Evolutionary conservation across 2,329 filamentous ascomycete species (phyloP).

Genomic region (Exophiala lecanii-corni): DNA sequence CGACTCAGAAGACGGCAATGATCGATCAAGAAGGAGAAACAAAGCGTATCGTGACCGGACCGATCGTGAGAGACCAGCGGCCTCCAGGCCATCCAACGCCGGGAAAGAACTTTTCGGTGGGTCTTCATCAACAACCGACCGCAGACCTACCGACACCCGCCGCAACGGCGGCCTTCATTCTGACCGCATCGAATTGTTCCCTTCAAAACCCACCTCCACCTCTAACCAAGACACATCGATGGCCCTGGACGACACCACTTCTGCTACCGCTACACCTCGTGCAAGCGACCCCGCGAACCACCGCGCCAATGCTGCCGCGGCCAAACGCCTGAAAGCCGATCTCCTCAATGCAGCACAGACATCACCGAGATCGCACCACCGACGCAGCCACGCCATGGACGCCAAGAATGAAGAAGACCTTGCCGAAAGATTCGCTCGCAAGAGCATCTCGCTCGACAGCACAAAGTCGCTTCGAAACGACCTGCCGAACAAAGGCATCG

Average conservation of each 20-base stretch:
- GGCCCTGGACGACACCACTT: conserved; percentile 21
- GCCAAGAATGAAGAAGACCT: conserved; percentile 51
- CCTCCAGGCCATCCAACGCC: conserved; percentile 33
- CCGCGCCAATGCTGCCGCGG: conserved; percentile 26
- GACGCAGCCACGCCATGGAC: conserved; percentile 50
- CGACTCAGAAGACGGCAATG: conserved; percentile 29
- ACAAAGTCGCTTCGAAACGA: conserved; percentile 22
- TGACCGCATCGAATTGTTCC: conserved; percentile 41
- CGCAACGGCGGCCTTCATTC: conserved; percentile 32
- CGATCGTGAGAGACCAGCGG: conserved; percentile 31
- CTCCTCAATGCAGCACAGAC: conserved; percentile 48
- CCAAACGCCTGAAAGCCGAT: conserved; percentile 48
- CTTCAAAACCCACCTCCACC: conserved; percentile 30
- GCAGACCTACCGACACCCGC: conserved; percentile 35
- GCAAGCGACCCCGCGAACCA: conserved; percentile 31
- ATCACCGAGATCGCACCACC: conserved; percentile 37
- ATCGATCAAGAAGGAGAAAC: conserved; percentile 32
- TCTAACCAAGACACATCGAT: conserved; percentile 17
- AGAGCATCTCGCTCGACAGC: conserved; percentile 26
- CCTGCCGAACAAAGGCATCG: conserved; percentile 31
- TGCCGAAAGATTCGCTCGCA: conserved; percentile 30
- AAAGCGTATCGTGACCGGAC: conserved; percentile 42
- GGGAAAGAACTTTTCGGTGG: conserved; percentile 59
- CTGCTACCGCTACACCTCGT: conserved; percentile 40
- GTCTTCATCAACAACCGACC: conserved; percentile 24